These are phyloP conservation scores for Phialophora tarda DNA, from an alignment of 2,329 filamentous ascomycete species.

Conservation along the genomic window DNA sequence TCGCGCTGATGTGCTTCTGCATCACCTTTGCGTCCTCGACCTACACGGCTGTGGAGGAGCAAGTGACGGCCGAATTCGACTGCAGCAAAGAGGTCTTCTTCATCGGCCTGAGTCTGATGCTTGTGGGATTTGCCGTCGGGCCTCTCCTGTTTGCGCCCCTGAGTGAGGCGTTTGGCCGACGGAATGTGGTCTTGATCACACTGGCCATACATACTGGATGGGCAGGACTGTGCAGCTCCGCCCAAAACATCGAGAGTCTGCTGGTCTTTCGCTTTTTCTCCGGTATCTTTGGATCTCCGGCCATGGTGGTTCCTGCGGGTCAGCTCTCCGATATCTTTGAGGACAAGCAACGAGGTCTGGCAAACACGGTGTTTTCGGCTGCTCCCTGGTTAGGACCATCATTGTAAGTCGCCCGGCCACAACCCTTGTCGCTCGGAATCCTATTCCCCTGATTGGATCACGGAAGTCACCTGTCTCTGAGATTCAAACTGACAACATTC, in stretches of 20 bases:
- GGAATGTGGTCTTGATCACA: conserved; percentile 1
- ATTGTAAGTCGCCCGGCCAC: not conserved
- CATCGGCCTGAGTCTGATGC: not conserved
- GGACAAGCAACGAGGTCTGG: conserved; percentile 2
- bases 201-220: not conserved
- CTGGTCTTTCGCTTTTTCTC: not conserved
- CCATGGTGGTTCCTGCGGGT: not conserved
- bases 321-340: not conserved
- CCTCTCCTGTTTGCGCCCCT: not conserved
- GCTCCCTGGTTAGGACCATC: not conserved
- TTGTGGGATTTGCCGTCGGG: not conserved
- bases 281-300: not conserved
- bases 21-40: not conserved
- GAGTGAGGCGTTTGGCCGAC: not conserved
- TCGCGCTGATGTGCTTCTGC: not conserved
- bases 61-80: not conserved
- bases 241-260: not conserved
- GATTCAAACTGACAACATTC: not conserved
- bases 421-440: not conserved
- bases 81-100: conserved; percentile 3
- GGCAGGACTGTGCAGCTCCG: not conserved
- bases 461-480: not conserved
- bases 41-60: not conserved
- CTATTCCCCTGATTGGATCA: too few species aligned
- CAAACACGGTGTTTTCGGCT: not conserved